Conservation (phyloP, 805 yeast species). For the Saccharomycopsis synnaedendra region DNA sequence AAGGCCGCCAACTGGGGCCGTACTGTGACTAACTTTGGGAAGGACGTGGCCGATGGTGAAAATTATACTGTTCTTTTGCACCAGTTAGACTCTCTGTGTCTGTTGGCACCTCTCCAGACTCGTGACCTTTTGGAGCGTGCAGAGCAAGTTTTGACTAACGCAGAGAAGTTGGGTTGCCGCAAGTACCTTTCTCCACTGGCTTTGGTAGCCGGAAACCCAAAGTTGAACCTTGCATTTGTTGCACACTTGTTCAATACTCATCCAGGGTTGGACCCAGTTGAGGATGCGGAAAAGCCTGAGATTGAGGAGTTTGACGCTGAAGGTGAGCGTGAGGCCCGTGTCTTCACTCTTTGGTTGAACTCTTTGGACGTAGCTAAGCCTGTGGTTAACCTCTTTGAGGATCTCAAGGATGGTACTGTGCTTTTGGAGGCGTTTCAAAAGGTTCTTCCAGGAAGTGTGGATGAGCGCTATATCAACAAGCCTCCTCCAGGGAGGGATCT, state of each 20-base stretch:
- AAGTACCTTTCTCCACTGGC: constrained; percentile 92
- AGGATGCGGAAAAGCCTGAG: constrained; percentile 83
- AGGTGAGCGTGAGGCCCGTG: constrained; percentile 99
- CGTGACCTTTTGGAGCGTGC: constrained; percentile 70
- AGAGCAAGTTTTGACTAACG: constrained; percentile 73
- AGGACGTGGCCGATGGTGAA: constrained; percentile 90
- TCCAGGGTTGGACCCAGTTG: constrained; percentile 94
- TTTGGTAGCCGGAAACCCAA: constrained; percentile 91
- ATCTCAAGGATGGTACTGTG: constrained; percentile 84
- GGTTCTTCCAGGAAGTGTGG: constrained; percentile 88
- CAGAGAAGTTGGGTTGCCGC: constrained; percentile 85
- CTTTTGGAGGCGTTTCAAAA: constrained; percentile 90
- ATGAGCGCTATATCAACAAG: constrained; percentile 70
- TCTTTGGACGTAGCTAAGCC: constrained; percentile 95
- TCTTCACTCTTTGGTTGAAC: constrained; percentile 94
- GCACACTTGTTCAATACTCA: constrained; percentile 94
- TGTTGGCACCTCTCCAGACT: constrained; percentile 73
- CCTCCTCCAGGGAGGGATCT: constrained; percentile 59
- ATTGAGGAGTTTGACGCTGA: constrained; percentile 98
- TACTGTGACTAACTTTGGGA: constrained; percentile 75
- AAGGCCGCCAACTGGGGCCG: constrained; percentile 86
- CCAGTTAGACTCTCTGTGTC: constrained; percentile 81
- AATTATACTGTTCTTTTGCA: constrained; percentile 82
- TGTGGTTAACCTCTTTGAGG: constrained; percentile 84
- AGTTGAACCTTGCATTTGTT: constrained; percentile 91